Base-by-base conservation (phyloP, 192 early-diverging fungal species). In the Geranomyces michiganensis region DNA sequence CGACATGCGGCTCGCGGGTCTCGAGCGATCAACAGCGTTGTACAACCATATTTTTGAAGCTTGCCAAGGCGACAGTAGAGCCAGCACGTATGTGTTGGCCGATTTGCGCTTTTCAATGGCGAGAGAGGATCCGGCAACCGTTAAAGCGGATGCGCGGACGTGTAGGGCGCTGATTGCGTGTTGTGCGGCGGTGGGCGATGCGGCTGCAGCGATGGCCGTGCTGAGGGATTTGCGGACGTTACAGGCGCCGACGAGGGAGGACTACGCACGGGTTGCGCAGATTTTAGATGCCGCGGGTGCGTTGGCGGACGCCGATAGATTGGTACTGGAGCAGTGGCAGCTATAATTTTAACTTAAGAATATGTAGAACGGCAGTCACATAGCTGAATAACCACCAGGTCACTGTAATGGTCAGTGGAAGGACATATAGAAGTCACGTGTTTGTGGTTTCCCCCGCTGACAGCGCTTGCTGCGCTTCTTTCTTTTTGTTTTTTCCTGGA, bases 1-100 rank as follows among this genome's bases (percentile, higher is more conserved):
- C 17, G 70, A 72, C 46, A 72, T 72, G 70, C 70, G 62, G n/a
- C 46, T 72, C 31, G 22, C 70, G n/a, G 62, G 62, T 13, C 24
- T 72, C 48, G 22, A 61, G n/a, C 60, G 61, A 21, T 47, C 43
- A 12, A 33, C 65, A 9, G 46, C 17, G 1, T 30, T 65, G 0
- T 72, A 72, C 47, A 62, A 64, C 36, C 0, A n/a, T 1, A 65
- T 72, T n/a, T 26, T 72, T 36, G 17, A 24, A 12, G 30, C n/a
- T 26, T 61, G 31, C 1, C 22, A 9, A 1, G 5, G 30, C 32
- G 33, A 36, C 13, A 19, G 29, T 22, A 21, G 26, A 8, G 68
- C 68, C 32, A 56, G 56, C 21, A 14, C 44, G 44, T 70, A 15
- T 26, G 68, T 56, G 8, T 17, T 70, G 43, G 7, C n/a, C n/a